Evolutionary conservation across 495 filamentous ascomycete species (phyloP), one percentile per base, ranked within the genome.

Genomic region (Rhypophila decipiens): DNA sequence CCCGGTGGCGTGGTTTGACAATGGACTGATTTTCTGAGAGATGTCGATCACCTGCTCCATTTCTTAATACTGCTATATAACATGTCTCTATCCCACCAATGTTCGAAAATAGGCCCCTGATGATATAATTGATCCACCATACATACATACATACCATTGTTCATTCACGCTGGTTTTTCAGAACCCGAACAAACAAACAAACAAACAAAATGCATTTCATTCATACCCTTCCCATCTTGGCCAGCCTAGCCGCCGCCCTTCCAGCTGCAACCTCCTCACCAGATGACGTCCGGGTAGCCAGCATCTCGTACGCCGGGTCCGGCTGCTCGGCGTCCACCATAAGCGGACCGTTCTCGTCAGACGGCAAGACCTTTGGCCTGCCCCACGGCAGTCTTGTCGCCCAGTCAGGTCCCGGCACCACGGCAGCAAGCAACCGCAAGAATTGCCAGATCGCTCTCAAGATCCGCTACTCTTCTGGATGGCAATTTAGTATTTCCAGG

Each of bases 381-480:
- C 68, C 71, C 36, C 75, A 73, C 54, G 64, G 64, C 54, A 47
- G 44, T 7, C 74, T 73, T 51, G 53, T 71, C 23, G 75, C 74
- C 20, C 66, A 68, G 46, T 63, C 74, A 19, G 73, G 73, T 37
- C 44, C 53, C 20, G 60, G 56, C 45, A 60, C 67, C 46, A 13
- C 57, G 17, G 40, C 66, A 13, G 61, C 63, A 24, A 60, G 69
- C 42, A 52, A 58, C 49, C 68, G 73, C 53, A 67, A 67, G 61
- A 75, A 78, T 62, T 78, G 73, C 64, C 69, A 75, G 52, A 58
- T 78, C 40, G 72, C 69, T 57, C 52, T 76, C 48, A 65, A 73
- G 57, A 55, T 78, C 47, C 49, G 60, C 34, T 78, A 76, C 54
- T 73, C 74, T 18, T 58, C 58, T 17, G 74, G 73, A 39, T 78